Evolutionary conservation across 352 stramenopile genomes (phyloP).

Genomic region (Phytophthora macrochlamydospora): DNA sequence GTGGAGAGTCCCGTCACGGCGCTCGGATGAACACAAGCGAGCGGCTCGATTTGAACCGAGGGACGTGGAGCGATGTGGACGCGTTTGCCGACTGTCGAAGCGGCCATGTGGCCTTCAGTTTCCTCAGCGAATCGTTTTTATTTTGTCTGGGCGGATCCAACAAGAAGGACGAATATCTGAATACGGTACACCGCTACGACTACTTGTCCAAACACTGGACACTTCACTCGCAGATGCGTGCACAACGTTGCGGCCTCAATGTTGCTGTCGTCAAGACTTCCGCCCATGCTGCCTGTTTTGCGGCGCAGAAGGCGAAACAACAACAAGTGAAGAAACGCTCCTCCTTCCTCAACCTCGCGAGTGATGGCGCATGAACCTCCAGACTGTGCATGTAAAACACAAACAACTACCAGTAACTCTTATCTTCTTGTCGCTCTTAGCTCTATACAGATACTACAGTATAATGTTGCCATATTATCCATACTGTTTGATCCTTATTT

Average conservation of each 20-base stretch:
- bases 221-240: slow-evolving; percentile 60
- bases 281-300: slow-evolving; percentile 46
- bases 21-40: slow-evolving; percentile 72
- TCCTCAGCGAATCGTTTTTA: slow-evolving; percentile 70
- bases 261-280: slow-evolving; percentile 56
- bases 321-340: slow-evolving; percentile 14
- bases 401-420: not conserved
- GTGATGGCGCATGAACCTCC: slow-evolving; percentile 11
- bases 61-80: slow-evolving; percentile 56
- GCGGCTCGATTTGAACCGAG: slow-evolving; percentile 42
- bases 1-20: slow-evolving; percentile 68
- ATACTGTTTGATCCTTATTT: too few relatives aligned
- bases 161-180: slow-evolving; percentile 78
- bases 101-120: slow-evolving; percentile 63
- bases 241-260: slow-evolving; percentile 68
- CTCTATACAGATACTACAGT: not conserved
- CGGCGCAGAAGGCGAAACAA: slow-evolving; percentile 27
- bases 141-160: slow-evolving; percentile 77
- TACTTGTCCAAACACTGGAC: slow-evolving; percentile 67
- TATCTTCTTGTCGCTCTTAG: not conserved
- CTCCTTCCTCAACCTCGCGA: not conserved
- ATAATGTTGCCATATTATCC: too few relatives aligned
- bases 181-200: slow-evolving; percentile 72
- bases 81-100: slow-evolving; percentile 68
- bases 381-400: slow-evolving; percentile 1